Conservation (phyloP, 2,329 filamentous ascomycete species). For the Aspergillus intermedius region DNA sequence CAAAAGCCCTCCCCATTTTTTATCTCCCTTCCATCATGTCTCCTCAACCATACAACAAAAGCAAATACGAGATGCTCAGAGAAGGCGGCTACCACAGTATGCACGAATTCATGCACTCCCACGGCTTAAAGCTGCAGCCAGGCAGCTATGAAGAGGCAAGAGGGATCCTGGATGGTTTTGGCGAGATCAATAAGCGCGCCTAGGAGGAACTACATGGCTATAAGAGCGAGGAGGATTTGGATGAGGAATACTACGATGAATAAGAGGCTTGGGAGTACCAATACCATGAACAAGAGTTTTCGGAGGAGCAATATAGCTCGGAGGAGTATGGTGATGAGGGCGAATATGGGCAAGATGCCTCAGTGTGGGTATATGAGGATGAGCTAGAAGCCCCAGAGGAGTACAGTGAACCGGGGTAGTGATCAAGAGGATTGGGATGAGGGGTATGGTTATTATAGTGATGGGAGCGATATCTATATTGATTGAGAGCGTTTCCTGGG, state of each 20-base stretch:
- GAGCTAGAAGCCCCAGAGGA: background rate
- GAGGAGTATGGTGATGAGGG: too few relatives aligned
- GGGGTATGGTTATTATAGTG: background rate
- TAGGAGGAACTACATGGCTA: background rate
- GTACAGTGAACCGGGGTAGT: background rate
- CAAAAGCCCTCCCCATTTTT: too few relatives aligned
- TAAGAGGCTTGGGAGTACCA: background rate
- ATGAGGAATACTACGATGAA: background rate
- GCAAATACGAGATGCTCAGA: conserved; percentile 1
- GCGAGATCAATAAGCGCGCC: background rate
- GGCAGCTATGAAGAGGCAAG: conserved; percentile 4
- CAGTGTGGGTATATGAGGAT: background rate
- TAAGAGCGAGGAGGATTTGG: background rate
- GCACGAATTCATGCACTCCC: conserved; percentile 6
- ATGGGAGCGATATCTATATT: too few relatives aligned
- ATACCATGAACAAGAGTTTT: background rate
- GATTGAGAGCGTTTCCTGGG: too few relatives aligned
- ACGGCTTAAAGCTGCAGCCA: conserved; percentile 2
- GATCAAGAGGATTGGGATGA: background rate
- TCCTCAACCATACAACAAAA: conserved; percentile 2
- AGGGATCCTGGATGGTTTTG: conserved; percentile 1
- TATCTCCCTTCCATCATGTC: too few relatives aligned
- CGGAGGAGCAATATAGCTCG: background rate
- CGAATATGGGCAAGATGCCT: too few relatives aligned
- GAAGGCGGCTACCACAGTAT: conserved; percentile 6